Evolutionary conservation across 306 rosid species (phyloP).

Genomic region (Cucumis cinereus): DNA sequence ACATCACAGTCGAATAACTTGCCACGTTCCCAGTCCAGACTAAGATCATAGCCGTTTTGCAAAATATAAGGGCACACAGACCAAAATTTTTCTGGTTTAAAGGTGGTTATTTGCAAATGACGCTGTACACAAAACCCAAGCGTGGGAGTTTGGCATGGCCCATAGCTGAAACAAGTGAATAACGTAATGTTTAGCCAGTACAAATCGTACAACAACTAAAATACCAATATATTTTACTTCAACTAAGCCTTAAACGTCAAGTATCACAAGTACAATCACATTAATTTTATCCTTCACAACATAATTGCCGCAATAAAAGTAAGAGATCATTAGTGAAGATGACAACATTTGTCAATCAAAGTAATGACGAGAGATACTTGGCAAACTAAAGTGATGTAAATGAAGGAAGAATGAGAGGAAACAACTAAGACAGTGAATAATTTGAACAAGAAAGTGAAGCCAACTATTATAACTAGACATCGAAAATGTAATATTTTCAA

Average conservation of each 20-base stretch:
- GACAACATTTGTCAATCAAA: neutral
- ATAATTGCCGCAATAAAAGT: neutral
- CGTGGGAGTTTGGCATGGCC: conserved; percentile 98
- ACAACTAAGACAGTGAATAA: neutral
- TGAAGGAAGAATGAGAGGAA: neutral
- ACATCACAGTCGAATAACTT: conserved; percentile 76
- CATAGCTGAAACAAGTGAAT: conserved; percentile 64
- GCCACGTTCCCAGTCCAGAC: conserved; percentile 89
- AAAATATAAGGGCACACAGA: conserved; percentile 59
- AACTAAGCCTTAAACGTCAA: neutral
- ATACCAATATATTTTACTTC: neutral
- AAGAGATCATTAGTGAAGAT: neutral
- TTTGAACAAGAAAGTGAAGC: neutral
- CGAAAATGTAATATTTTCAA: neutral
- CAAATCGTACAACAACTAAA: neutral
- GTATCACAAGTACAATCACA: neutral
- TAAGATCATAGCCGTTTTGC: conserved; percentile 74
- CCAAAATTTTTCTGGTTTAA: conserved; percentile 94
- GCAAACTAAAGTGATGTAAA: neutral
- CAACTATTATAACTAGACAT: neutral
- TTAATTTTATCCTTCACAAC: neutral
- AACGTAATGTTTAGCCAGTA: neutral
- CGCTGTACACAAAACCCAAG: conserved; percentile 95
- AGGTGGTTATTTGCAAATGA: conserved; percentile 76
- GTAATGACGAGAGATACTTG: neutral